A percentile compares a stretch with the other conserved stretches of the same genome.
These are phyloP conservation scores for Bolboschoenus planiculmis DNA, from an alignment of 176 grass and related monocot genomes.

Conservation along the genomic window DNA sequence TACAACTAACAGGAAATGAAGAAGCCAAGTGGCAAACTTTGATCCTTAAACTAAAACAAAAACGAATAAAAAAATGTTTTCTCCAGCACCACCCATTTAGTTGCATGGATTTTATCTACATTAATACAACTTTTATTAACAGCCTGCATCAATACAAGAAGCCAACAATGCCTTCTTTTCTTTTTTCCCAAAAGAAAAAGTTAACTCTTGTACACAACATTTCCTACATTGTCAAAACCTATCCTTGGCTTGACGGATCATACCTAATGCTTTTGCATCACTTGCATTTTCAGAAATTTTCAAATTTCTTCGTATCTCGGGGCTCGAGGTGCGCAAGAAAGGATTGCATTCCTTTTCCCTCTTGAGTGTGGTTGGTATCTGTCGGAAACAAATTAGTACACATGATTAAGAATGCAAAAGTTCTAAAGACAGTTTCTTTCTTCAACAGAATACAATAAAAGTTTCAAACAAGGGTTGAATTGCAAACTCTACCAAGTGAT, in stretches of 20 bases:
- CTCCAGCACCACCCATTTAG: neutral
- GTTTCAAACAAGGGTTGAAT: neutral
- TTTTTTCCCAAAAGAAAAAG: slow-evolving; percentile 16
- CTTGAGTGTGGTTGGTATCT: slow-evolving; percentile 84
- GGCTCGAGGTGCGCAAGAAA: slow-evolving; percentile 74
- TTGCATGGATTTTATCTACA: slow-evolving; percentile 33
- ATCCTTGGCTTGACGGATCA: slow-evolving; percentile 73
- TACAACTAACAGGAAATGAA: slow-evolving; percentile 9
- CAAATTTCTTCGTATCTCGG: slow-evolving; percentile 57
- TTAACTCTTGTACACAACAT: slow-evolving; percentile 3
- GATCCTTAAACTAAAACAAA: neutral
- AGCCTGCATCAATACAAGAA: slow-evolving; percentile 30
- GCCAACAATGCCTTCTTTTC: slow-evolving; percentile 26
- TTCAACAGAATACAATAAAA: neutral
- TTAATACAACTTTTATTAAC: slow-evolving; percentile 25
- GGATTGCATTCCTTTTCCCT: slow-evolving; percentile 94
- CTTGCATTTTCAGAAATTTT: slow-evolving; percentile 64
- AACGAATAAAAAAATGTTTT: neutral
- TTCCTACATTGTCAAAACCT: slow-evolving; percentile 46
- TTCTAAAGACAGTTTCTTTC: neutral
- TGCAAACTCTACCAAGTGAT: neutral
- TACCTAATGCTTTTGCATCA: slow-evolving; percentile 57
- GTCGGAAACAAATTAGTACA: slow-evolving; percentile 21
- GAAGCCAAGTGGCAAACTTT: neutral
- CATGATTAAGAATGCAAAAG: neutral